These are phyloP conservation scores for Amanita pseudoporphyria DNA, from an alignment of 768 basidiomycete genomes.

Conservation along the genomic window DNA sequence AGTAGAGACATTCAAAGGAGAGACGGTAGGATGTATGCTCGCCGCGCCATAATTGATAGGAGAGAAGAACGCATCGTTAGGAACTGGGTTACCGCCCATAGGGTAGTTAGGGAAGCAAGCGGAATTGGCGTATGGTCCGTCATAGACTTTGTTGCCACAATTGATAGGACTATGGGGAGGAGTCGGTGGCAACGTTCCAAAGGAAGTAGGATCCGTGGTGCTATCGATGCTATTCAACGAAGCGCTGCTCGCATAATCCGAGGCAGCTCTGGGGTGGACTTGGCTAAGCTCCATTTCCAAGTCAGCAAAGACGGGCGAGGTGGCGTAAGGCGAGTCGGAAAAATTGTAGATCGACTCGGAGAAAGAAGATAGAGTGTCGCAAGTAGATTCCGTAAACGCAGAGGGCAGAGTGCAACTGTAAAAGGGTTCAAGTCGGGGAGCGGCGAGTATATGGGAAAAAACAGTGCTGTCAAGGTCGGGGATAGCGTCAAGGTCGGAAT, in stretches of 20 bases:
- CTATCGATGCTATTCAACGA: conserved; percentile 28
- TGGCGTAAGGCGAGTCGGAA: conserved; percentile 39
- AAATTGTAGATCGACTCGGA: conserved; percentile 67
- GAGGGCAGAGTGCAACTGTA: conserved; percentile 70
- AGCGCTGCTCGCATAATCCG: conserved; percentile 43
- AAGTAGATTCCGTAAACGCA: conserved; percentile 71
- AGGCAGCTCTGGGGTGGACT: conserved; percentile 38
- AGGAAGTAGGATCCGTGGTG: conserved; percentile 47
- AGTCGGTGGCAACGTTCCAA: conserved; percentile 47
- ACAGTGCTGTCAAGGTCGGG: conserved; percentile 59
- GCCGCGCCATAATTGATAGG: conserved; percentile 29
- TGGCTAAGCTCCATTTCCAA: conserved; percentile 67
- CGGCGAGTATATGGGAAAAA: conserved; percentile 52
- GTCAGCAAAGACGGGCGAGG: conserved; percentile 50
- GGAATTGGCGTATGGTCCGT: conserved; percentile 30
- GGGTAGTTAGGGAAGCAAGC: conserved; percentile 64
- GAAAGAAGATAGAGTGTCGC: conserved; percentile 57
- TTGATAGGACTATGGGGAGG: conserved; percentile 42
- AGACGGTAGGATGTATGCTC: conserved; percentile 40
- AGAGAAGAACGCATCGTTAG: conserved; percentile 38
- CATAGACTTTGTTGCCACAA: conserved; percentile 22
- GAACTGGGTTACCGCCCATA: conserved; percentile 34
- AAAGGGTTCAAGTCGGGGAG: conserved; percentile 53
- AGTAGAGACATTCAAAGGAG: conserved; percentile 45
- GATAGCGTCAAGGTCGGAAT: conserved; percentile 70